Percentiles rank a stretch among this genome's conserved stretches.
phyloP scores from a whole-genome alignment of 441 rosid genomes.

The Breynia disticha region DNA sequence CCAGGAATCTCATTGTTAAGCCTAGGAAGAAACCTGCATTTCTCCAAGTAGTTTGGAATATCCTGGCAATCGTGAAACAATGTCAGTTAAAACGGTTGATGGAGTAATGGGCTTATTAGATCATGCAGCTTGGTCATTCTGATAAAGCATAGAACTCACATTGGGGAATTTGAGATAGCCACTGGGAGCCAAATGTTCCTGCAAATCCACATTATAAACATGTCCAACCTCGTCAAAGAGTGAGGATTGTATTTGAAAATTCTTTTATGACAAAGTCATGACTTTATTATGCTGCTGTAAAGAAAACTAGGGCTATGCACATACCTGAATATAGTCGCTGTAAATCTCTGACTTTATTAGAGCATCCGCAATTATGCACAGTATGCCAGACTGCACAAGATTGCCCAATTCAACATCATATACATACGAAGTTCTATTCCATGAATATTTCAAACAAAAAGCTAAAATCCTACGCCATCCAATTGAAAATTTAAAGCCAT shows the following conservation, averaged over 20 bases:
- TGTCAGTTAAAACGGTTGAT: not conserved
- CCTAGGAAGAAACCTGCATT: slow-evolving; percentile 74
- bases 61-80: slow-evolving; percentile 30
- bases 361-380: slow-evolving; percentile 40
- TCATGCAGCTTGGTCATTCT: not conserved
- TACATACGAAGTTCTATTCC: not conserved
- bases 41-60: slow-evolving; percentile 44
- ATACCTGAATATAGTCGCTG: slow-evolving; percentile 60
- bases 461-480: no score
- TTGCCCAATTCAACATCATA: not conserved
- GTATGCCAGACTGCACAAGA: slow-evolving; percentile 46
- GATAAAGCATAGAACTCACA: slow-evolving; percentile 29
- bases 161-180: slow-evolving; percentile 70
- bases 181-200: slow-evolving; percentile 75
- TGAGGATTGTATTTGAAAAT: slow-evolving; percentile 1
- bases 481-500: no score
- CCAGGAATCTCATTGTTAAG: slow-evolving; percentile 72
- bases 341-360: slow-evolving; percentile 52
- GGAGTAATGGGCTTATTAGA: no score
- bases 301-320: slow-evolving; percentile 9
- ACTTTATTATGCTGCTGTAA: not conserved
- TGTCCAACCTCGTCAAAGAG: slow-evolving; percentile 1
- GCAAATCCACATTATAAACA: slow-evolving; percentile 8
- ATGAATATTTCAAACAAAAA: no score
- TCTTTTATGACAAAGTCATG: not conserved